Percentiles rank a stretch among this genome's conserved stretches.
phyloP scores from a whole-genome alignment of 2,329 filamentous ascomycete genomes.

The Teratosphaeria zuluensis region DNA sequence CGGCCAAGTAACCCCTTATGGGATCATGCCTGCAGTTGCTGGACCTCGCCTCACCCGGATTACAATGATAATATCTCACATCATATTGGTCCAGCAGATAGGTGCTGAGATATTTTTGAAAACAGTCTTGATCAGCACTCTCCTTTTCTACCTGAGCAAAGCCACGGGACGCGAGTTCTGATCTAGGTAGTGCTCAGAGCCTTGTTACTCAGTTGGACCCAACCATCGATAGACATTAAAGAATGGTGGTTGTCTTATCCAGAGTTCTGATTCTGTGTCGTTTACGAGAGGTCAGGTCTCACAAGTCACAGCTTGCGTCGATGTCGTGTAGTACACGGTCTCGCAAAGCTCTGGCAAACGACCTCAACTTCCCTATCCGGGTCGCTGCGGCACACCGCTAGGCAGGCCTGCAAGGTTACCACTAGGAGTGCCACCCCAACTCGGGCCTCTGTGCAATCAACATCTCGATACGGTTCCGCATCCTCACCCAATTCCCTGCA shows the following conservation, averaged over 20 bases:
- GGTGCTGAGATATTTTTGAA: too few relatives aligned
- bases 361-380: neutral
- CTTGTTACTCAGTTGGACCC: too few relatives aligned
- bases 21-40: neutral
- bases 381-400: neutral
- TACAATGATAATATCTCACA: too few relatives aligned
- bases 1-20: neutral
- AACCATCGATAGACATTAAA: too few relatives aligned
- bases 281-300: neutral
- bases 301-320: neutral
- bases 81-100: too few relatives aligned
- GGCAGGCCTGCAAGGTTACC: neutral
- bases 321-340: neutral
- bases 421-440: neutral
- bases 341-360: neutral
- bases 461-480: too few relatives aligned
- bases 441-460: too few relatives aligned
- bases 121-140: too few relatives aligned
- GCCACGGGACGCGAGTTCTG: too few relatives aligned
- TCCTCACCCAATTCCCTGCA: too few relatives aligned
- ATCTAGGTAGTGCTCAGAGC: too few relatives aligned
- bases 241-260: neutral
- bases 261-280: neutral
- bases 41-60: neutral
- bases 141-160: too few relatives aligned